A percentile compares a stretch with the other conserved stretches of the same genome.
phyloP scores from a whole-genome alignment of 805 yeast species.

The Cyberlindnera mycetangii region DNA sequence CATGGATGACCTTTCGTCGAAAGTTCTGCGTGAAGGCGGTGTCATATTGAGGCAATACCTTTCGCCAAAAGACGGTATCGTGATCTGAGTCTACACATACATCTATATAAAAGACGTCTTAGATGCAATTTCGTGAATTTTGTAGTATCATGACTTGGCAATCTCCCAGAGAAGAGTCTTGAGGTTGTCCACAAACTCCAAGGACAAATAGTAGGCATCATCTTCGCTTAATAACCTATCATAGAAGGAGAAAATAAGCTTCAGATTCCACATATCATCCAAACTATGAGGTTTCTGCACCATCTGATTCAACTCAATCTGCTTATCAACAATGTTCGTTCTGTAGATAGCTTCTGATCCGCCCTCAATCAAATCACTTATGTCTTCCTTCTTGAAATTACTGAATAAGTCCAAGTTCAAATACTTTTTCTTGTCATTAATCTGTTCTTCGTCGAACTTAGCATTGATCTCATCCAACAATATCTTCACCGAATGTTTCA shows the following conservation, averaged over 20 bases:
- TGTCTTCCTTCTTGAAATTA: constrained; percentile 19
- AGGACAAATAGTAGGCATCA: constrained; percentile 38
- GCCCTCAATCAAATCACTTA: constrained; percentile 15
- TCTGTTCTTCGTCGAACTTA: constrained; percentile 15
- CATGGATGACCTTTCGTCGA: constrained; percentile 80
- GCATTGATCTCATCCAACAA: constrained; percentile 22
- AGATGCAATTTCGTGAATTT: background rate
- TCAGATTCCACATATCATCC: constrained; percentile 64
- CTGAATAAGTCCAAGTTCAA: constrained; percentile 16
- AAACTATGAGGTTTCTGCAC: constrained; percentile 39
- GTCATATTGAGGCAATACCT: constrained; percentile 63
- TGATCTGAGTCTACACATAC: constrained; percentile 7
- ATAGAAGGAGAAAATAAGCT: constrained; percentile 57
- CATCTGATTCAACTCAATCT: constrained; percentile 46
- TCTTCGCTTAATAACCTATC: constrained; percentile 41
- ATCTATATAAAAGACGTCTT: background rate
- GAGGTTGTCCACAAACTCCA: constrained; percentile 51
- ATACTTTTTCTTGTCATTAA: constrained; percentile 5
- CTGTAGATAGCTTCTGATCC: constrained; percentile 22
- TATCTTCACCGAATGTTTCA: constrained; percentile 36
- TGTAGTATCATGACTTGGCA: background rate
- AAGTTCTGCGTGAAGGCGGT: constrained; percentile 72
- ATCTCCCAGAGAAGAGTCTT: constrained; percentile 41
- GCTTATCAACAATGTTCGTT: constrained; percentile 51
- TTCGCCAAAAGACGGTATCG: constrained; percentile 26